Conservation (phyloP, 208 protist species). For the Wallacemonas sp. region DNA sequence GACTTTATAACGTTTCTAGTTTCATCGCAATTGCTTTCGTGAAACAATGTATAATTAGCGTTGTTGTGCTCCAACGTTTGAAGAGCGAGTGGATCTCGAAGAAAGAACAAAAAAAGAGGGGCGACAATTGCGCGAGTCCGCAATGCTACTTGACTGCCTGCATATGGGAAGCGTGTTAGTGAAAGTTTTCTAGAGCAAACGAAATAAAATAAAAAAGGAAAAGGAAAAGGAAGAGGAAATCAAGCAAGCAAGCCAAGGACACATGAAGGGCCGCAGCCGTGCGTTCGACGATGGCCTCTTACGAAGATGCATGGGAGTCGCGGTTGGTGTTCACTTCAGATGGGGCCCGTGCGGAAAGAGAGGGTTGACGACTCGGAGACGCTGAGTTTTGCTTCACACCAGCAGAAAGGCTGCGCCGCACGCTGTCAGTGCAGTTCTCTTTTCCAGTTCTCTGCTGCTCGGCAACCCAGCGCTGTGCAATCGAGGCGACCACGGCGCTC, state of each 20-base stretch:
- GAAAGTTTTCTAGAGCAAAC: neutral
- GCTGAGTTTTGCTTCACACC: neutral
- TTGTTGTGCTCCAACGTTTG: too few relatives aligned
- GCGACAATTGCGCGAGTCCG: too few relatives aligned
- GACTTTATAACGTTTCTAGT: neutral
- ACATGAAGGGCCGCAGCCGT: too few relatives aligned
- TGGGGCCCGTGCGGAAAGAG: constrained; percentile 7
- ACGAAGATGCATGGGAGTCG: neutral
- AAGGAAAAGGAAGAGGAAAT: neutral
- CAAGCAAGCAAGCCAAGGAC: too few relatives aligned
- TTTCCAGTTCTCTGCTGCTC: constrained; percentile 11
- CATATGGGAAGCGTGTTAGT: too few relatives aligned
- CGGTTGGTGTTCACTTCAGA: constrained; percentile 6
- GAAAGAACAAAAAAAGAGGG: too few relatives aligned
- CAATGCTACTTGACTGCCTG: too few relatives aligned
- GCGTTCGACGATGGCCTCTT: neutral
- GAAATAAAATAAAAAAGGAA: neutral
- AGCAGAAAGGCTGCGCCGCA: neutral
- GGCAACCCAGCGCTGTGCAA: constrained; percentile 11
- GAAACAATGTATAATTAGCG: too few relatives aligned
- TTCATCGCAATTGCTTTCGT: too few relatives aligned
- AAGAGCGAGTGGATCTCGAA: too few relatives aligned
- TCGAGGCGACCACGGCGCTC: constrained; percentile 6
- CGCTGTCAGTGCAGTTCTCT: neutral
- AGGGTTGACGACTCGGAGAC: constrained; percentile 6